Evolutionary conservation across 2,329 filamentous ascomycete genomes (phyloP), one percentile per base, ranked within the genome.

Genomic region (Colletotrichum falcatum): DNA sequence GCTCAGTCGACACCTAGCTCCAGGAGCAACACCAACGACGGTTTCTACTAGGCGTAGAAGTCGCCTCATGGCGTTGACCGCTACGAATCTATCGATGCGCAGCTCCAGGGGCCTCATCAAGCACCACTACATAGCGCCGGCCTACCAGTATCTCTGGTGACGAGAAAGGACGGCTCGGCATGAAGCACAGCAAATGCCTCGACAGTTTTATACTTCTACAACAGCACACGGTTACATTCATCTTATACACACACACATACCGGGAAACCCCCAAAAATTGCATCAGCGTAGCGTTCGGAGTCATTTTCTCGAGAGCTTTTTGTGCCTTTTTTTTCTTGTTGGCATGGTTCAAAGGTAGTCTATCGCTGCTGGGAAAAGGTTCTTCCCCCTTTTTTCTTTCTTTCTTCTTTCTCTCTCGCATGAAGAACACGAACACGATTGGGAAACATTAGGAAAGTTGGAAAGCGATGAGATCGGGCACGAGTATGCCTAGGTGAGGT

Each of bases 1-100:
- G 73, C 79, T 42, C 78, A 80, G 73, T 79, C 79, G 37, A 73
- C 70, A n/a, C 70, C 72, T 20, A 65, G 64, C 35, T 60, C 64
- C 39, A 64, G 72, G 66, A 66, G 66, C 55, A 71, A 64, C 46
- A 71, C 70, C 58, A 71, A 66, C 56, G 72, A 73, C 37, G 72
- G 72, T 30, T 73, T 73, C 64, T 73, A 71, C 46, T 73, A 73
- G 70, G 59, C 37, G 58, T 62, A 62, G 35, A 70, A 65, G 58
- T 48, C 65, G 18, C 44, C 53, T 5, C 30, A 33, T 23, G 33
- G 53, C 33, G 14, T 58, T 42, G 33, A 63, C 5, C 53, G 58
- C 53, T 28, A 53, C 26, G 16, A 33, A 20, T 56, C 39, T 48
- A 55, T 58, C 16, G 49, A 33, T 39, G n/a, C 11, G 20, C 55